Percentiles rank a stretch among this genome's conserved stretches.
Conservation (phyloP, 805 yeast genomes). For the Lipomyces yamanashiensis region DNA sequence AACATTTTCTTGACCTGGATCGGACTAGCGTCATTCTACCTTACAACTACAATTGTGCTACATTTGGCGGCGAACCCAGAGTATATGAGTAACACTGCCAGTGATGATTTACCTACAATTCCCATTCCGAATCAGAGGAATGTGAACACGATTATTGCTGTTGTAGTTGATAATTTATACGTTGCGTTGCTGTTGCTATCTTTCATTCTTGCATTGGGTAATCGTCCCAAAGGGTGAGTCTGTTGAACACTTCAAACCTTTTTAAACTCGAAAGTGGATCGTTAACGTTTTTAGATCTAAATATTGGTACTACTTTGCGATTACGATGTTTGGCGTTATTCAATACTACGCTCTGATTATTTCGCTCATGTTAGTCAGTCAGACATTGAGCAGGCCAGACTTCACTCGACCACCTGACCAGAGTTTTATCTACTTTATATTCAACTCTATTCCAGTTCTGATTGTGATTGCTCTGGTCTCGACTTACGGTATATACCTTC, state of each 20-base stretch:
- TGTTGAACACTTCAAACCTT: not conserved
- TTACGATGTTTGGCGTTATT: slow-evolving; percentile 61
- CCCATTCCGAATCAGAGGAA: slow-evolving; percentile 19
- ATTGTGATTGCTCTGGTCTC: slow-evolving; percentile 64
- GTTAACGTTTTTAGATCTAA: slow-evolving; percentile 46
- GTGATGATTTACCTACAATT: slow-evolving; percentile 44
- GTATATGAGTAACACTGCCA: slow-evolving; percentile 50
- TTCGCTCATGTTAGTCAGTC: slow-evolving; percentile 61
- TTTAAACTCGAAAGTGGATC: not conserved
- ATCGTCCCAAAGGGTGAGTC: slow-evolving; percentile 59
- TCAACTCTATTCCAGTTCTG: slow-evolving; percentile 50
- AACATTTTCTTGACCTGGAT: slow-evolving; percentile 66
- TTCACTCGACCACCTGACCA: slow-evolving; percentile 39
- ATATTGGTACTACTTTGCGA: slow-evolving; percentile 57
- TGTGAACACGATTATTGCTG: slow-evolving; percentile 26
- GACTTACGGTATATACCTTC: slow-evolving; percentile 64
- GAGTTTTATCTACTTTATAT: slow-evolving; percentile 43
- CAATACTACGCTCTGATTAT: slow-evolving; percentile 64
- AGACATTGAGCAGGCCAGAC: slow-evolving; percentile 51
- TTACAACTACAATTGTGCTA: slow-evolving; percentile 66
- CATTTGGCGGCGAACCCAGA: slow-evolving; percentile 50
- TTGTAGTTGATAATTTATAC: slow-evolving; percentile 58
- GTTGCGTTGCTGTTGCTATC: slow-evolving; percentile 61
- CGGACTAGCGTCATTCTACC: slow-evolving; percentile 63
- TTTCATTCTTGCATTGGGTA: slow-evolving; percentile 66